Evolutionary conservation across 345 rosid species (phyloP), one percentile per base, ranked within the genome.

Genomic region (Capsella bursapastoris): DNA sequence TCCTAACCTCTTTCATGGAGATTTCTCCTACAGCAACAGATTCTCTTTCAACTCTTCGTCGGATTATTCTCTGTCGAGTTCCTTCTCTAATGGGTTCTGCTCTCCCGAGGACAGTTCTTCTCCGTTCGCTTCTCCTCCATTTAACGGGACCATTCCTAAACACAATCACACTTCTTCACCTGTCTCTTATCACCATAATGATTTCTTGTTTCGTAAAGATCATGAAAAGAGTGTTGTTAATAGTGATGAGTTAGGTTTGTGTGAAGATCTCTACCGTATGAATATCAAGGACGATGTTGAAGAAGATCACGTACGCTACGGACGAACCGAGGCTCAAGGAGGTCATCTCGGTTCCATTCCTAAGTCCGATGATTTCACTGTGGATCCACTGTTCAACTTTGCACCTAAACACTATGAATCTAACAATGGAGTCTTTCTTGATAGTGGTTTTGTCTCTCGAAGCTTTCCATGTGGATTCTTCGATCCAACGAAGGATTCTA

Each of bases 21-120:
- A 76, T 2, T 76, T 58, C 27, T 71, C 80, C 2, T 43, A 62
- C 4, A 63, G 0, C 37, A 82, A 78, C 65, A 82, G 78, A 32
- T 77, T 84, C 75, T 84, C 85, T 68, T 61, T 77, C 7, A 63
- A 27, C 5, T 78, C 73, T 1, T 69, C 73, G 1, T 81, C 83
- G 0, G 85, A 72, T 41, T 82, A 64, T 56, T 84, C 83, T 60
- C 71, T 80, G 1, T 80, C 87, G 8, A 79, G 83, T 48, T 73
- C 82, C 4, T 64, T 84, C 72, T 80, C 85, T 41, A 68, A 71
- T 25, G 87, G 83, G 9, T 75, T 71, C 16, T 82, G 45, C 72
- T 75, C 80, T 4, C 70, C 85, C 8, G 85, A 82, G 3, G 74
- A 80, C 59, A 77, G 51, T 28, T 62, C 67, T 62, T 79, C 86